These are phyloP conservation scores for Penicillium sp. DNA, from an alignment of 2,329 filamentous ascomycete genomes.

Conservation along the genomic window DNA sequence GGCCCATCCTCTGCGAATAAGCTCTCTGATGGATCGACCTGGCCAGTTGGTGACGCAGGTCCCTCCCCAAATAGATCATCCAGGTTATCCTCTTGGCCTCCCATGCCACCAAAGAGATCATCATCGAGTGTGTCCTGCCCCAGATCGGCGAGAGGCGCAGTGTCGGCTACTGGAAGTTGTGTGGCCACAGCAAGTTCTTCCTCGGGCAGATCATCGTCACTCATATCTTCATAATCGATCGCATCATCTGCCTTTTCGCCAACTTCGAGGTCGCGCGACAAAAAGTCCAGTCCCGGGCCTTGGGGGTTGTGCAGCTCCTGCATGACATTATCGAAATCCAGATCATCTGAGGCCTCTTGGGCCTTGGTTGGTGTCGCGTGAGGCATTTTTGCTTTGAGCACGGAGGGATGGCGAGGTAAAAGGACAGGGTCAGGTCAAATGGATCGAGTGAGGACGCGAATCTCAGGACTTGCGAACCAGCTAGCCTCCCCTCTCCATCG, in stretches of 20 bases:
- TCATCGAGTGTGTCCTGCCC: slow-evolving; percentile 24
- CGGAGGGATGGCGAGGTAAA: neutral
- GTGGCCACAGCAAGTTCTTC: slow-evolving; percentile 31
- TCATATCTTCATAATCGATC: slow-evolving; percentile 83
- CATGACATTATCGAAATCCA: slow-evolving; percentile 41
- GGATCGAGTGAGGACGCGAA: slow-evolving; percentile 4
- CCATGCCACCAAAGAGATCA: slow-evolving; percentile 24
- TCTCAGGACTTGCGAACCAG: slow-evolving; percentile 10
- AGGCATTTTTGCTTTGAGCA: slow-evolving; percentile 30
- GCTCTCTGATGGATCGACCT: slow-evolving; percentile 29
- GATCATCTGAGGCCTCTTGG: slow-evolving; percentile 32
- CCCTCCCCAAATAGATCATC: slow-evolving; percentile 47
- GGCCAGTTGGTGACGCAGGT: slow-evolving; percentile 30
- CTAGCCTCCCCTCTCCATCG: neutral
- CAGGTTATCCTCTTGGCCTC: slow-evolving; percentile 36
- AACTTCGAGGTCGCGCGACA: slow-evolving; percentile 38
- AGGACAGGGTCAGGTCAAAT: slow-evolving; percentile 5
- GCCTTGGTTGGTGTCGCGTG: slow-evolving; percentile 32
- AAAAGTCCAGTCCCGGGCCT: slow-evolving; percentile 36
- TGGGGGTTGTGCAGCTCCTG: slow-evolving; percentile 38
- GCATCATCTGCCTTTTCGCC: slow-evolving; percentile 87
- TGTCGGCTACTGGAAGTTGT: slow-evolving; percentile 45
- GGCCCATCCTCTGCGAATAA: slow-evolving; percentile 31
- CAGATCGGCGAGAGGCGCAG: slow-evolving; percentile 43
- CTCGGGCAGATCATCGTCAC: slow-evolving; percentile 83